Base-by-base conservation (phyloP, 352 stramenopile genomes). In the Phytopythium boreale region DNA sequence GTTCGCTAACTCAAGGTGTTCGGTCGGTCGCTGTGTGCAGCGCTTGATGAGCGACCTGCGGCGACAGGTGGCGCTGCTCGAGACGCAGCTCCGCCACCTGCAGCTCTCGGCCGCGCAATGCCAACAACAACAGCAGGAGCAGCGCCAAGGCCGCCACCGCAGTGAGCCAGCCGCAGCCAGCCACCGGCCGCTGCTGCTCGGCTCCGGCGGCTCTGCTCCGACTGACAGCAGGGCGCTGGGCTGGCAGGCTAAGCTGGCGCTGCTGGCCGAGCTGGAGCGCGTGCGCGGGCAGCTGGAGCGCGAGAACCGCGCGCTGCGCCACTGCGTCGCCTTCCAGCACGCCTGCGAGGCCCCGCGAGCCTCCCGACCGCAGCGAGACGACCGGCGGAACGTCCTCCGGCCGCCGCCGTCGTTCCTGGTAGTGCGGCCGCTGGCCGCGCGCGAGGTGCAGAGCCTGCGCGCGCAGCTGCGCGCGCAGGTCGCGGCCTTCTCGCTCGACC, bases 31-130 rank as follows among this genome's bases (percentile, higher is more conserved):
- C 17, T 17, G 43, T 15, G 12, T 46, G 2, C 44, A 63, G 58
- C 22, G 14, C 20, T 19, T 63, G 20, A 50, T 63, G 58, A 63
- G 43, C 31, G 58, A 63, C 58, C 29, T 63, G 26, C 29, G 58
- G 7, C 24, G 36, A 20, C 47, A 55, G 19, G 46, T 50, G 14
- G 20, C 11, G n/a, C 22, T 43, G 46, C 58, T 63, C 46, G 49
- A 63, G 58, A 22, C 41, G 11, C 44, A 63, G 46, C 22, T 56
- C 14, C 44, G 26, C 6, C 58, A 47, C 9, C 31, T 56, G n/a
- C 44, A 57, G n/a, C 22, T n/a, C n/a, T n/a, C n/a, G n/a, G n/a
- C n/a, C n/a, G n/a, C n/a, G n/a, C n/a, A n/a, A n/a, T n/a, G n/a
- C n/a, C n/a, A n/a, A n/a, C n/a, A n/a, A n/a, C n/a, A 11, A 2